phyloP scores from a whole-genome alignment of 768 basidiomycete species.

The Kondoa malvinella region DNA sequence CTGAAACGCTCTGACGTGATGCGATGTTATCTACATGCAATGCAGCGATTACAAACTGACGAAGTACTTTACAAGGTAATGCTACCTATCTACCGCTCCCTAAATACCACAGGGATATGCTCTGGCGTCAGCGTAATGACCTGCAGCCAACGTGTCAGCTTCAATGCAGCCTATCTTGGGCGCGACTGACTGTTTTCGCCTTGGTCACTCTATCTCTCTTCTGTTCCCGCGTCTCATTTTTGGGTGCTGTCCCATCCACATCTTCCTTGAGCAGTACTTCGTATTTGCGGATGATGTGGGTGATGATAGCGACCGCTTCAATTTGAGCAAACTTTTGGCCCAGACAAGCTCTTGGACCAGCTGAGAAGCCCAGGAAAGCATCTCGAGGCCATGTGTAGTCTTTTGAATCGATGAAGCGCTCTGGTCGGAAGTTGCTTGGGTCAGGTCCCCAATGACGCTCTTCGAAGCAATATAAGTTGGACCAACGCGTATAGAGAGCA shows the following conservation, averaged over 20 bases:
- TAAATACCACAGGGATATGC: neutral
- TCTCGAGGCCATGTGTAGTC: slow-evolving; percentile 19
- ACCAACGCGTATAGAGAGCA: neutral
- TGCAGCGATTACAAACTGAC: too few species aligned
- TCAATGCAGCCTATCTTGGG: too few species aligned
- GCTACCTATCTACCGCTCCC: neutral
- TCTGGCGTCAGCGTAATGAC: slow-evolving; percentile 2
- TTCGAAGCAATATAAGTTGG: slow-evolving; percentile 19
- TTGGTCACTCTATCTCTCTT: slow-evolving; percentile 6
- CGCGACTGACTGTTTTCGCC: slow-evolving; percentile 3
- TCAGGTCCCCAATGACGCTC: slow-evolving; percentile 40
- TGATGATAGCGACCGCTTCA: slow-evolving; percentile 30
- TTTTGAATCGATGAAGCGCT: slow-evolving; percentile 22
- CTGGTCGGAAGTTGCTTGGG: slow-evolving; percentile 18
- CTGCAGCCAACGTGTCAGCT: too few species aligned
- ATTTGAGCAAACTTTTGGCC: slow-evolving; percentile 19
- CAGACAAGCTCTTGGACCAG: slow-evolving; percentile 14
- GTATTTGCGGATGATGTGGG: slow-evolving; percentile 37
- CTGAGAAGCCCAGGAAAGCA: slow-evolving; percentile 24
- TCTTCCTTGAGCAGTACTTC: slow-evolving; percentile 31
- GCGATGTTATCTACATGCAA: too few species aligned
- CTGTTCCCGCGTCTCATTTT: slow-evolving; percentile 2
- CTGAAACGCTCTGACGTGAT: too few species aligned
- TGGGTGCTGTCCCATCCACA: slow-evolving; percentile 8
- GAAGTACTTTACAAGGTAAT: too few species aligned